Conservation (phyloP, 495 filamentous ascomycete species). For the Penicillium malachiteum region DNA sequence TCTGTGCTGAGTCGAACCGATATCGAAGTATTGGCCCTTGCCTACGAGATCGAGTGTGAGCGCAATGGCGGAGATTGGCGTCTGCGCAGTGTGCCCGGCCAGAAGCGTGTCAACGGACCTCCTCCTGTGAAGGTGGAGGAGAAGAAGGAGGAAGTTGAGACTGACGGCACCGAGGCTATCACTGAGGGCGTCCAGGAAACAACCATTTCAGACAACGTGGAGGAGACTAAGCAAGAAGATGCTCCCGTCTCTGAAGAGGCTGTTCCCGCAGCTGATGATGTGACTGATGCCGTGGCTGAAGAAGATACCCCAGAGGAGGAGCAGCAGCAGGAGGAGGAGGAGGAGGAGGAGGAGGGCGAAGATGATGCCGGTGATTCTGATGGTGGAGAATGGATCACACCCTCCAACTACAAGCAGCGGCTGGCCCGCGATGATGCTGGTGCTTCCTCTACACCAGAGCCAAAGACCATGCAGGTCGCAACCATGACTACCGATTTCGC, state of each 20-base stretch:
- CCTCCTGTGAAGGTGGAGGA: slow-evolving; percentile 49
- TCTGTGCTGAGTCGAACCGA: slow-evolving; percentile 84
- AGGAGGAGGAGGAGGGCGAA: slow-evolving; percentile 38
- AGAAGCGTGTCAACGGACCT: slow-evolving; percentile 72
- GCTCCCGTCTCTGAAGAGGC: slow-evolving; percentile 10
- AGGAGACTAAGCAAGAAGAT: slow-evolving; percentile 18
- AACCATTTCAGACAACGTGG: slow-evolving; percentile 19
- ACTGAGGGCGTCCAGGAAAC: slow-evolving; percentile 28
- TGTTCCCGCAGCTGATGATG: neutral
- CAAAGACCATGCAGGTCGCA: slow-evolving; percentile 72
- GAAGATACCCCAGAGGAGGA: slow-evolving; percentile 19
- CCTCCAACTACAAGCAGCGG: slow-evolving; percentile 83
- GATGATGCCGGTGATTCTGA: slow-evolving; percentile 59
- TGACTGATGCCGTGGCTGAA: slow-evolving; percentile 3
- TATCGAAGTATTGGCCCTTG: slow-evolving; percentile 82
- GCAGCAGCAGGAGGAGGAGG: slow-evolving; percentile 32
- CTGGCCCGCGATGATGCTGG: slow-evolving; percentile 63
- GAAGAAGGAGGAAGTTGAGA: slow-evolving; percentile 26
- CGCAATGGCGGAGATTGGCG: slow-evolving; percentile 81
- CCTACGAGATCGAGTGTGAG: slow-evolving; percentile 88
- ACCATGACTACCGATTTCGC: slow-evolving; percentile 93
- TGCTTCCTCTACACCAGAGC: slow-evolving; percentile 44
- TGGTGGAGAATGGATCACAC: slow-evolving; percentile 90
- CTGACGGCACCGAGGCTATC: slow-evolving; percentile 31
- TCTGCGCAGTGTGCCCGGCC: slow-evolving; percentile 70